phyloP scores from a whole-genome alignment of 768 basidiomycete genomes.

The Mycena alexandri region DNA sequence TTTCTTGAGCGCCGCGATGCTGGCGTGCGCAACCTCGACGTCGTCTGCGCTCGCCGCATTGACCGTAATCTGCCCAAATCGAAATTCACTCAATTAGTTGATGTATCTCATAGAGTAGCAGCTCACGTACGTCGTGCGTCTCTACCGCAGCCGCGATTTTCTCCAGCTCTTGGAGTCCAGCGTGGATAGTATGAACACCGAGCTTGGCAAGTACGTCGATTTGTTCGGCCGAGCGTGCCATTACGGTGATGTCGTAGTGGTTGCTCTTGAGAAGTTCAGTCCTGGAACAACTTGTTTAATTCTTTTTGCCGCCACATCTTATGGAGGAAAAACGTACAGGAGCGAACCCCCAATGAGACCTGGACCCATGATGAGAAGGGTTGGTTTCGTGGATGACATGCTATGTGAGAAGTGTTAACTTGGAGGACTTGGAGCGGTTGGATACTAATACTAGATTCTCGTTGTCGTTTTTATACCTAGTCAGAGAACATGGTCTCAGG shows the following conservation, averaged over 20 bases:
- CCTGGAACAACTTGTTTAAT: not conserved
- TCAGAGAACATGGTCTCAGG: too few relatives aligned
- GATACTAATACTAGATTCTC: too few relatives aligned
- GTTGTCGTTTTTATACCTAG: too few relatives aligned
- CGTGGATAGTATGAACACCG: slow-evolving; percentile 4
- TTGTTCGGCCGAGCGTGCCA: slow-evolving; percentile 15
- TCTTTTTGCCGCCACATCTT: not conserved
- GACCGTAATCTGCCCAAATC: slow-evolving; percentile 4
- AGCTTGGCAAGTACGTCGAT: slow-evolving; percentile 3
- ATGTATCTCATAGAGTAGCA: not conserved
- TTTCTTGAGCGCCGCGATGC: not conserved
- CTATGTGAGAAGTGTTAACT: too few relatives aligned
- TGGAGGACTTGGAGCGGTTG: too few relatives aligned
- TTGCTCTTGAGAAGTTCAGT: slow-evolving; percentile 8
- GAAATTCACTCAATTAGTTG: not conserved
- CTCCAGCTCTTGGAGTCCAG: slow-evolving; percentile 5
- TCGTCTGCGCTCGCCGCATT: slow-evolving; percentile 17
- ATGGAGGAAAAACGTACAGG: not conserved
- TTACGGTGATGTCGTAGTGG: slow-evolving; percentile 9
- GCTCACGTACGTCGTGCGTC: slow-evolving; percentile 2
- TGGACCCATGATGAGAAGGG: slow-evolving; percentile 15
- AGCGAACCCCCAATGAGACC: slow-evolving; percentile 15
- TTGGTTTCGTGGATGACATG: slow-evolving; percentile 11
- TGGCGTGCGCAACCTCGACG: not conserved
- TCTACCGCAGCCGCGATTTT: not conserved